A percentile compares a stretch with the other conserved stretches of the same genome.
phyloP scores from a whole-genome alignment of 305 asterid genomes.

The Fraxinus baroniana region DNA sequence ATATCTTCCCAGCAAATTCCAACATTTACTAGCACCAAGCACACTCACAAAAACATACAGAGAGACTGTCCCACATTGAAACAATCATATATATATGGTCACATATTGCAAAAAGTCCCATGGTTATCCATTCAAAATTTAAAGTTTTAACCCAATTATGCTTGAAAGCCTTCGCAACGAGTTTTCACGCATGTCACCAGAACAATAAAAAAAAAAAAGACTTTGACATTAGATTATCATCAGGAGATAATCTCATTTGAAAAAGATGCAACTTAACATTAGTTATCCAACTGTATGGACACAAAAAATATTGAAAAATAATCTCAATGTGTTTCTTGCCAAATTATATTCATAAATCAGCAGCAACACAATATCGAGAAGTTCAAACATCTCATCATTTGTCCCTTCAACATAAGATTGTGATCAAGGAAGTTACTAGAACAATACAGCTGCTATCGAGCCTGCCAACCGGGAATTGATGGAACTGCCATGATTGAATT shows the following conservation, averaged over 20 bases:
- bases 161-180: not conserved
- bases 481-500: constrained; percentile 45
- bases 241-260: not conserved
- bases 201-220: not conserved
- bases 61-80: not conserved
- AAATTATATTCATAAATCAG: not conserved
- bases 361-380: not conserved
- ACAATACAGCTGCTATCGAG: constrained; percentile 45
- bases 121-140: not conserved
- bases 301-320: not conserved
- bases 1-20: not conserved
- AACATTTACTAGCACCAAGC: not conserved
- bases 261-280: not conserved
- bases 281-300: not conserved
- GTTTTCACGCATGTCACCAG: not conserved
- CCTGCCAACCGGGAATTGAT: constrained; percentile 65
- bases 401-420: not conserved
- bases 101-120: not conserved
- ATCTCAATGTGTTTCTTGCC: not conserved
- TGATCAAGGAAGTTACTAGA: constrained; percentile 10
- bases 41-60: not conserved
- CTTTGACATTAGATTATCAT: not conserved
- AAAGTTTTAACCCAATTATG: not conserved
- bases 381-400: not conserved
- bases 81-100: not conserved